These are phyloP conservation scores for Pilobolus umbonatus DNA, from an alignment of 192 early-diverging fungal species.

Conservation along the genomic window DNA sequence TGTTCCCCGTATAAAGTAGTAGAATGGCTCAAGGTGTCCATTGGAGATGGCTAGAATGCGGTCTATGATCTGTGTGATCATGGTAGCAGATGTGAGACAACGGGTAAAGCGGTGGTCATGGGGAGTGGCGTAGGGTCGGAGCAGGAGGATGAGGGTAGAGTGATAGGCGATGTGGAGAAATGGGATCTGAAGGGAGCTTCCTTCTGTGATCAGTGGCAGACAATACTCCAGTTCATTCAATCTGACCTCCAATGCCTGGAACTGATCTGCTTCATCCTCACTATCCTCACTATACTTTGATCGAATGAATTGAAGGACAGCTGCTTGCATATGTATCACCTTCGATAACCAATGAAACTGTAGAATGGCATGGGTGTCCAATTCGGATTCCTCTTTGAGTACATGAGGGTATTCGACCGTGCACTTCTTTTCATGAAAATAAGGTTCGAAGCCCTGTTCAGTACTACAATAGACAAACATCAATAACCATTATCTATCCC, in stretches of 20 bases:
- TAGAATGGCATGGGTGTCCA: neutral
- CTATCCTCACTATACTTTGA: neutral
- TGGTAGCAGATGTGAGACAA: slow-evolving; percentile 14
- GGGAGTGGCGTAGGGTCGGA: slow-evolving; percentile 15
- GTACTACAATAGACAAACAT: slow-evolving; percentile 12
- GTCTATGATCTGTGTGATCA: slow-evolving; percentile 13
- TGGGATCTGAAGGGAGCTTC: neutral
- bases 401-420: slow-evolving; percentile 20
- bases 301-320: slow-evolving; percentile 14
- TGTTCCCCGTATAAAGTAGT: slow-evolving; percentile 15
- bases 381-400: slow-evolving; percentile 17
- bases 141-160: slow-evolving; percentile 16
- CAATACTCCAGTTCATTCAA: neutral
- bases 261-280: neutral
- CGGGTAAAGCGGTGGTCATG: neutral
- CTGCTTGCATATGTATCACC: slow-evolving; percentile 17
- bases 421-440: slow-evolving; percentile 15
- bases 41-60: slow-evolving; percentile 4
- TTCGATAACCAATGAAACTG: slow-evolving; percentile 24
- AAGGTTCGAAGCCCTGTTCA: slow-evolving; percentile 18
- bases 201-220: neutral
- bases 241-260: neutral
- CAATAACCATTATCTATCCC: neutral
- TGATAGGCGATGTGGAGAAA: slow-evolving; percentile 22
- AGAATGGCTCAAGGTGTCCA: neutral